Evolutionary conservation across 129 eudicot species (phyloP).

Genomic region (Helianthus annuus): HanXRQr2.0-SUNRISE NC_035442.2:78149517-78150016

Average conservation of each 20-base stretch:
- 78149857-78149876: conserved; percentile 93
- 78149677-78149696: conserved; percentile 15
- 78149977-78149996: no score
- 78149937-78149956: conserved; percentile 1
- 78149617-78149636: conserved; percentile 80
- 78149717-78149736: conserved; percentile 10
- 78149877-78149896: conserved; percentile 99
- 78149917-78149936: conserved; percentile 1
- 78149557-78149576: conserved; percentile 95
- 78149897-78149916: conserved; percentile 15
- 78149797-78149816: conserved; percentile 28
- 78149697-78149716: conserved; percentile 13
- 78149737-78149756: conserved; percentile 1
- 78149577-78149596: conserved; percentile 98
- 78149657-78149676: not conserved
- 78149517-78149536: conserved; percentile 68
- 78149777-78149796: conserved; percentile 19
- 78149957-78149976: no score
- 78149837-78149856: conserved; percentile 85
- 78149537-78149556: conserved; percentile 94
- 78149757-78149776: conserved; percentile 7
- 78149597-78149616: conserved; percentile 75
- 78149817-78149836: conserved; percentile 62
- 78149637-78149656: conserved; percentile 56
- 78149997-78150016: no score